These are phyloP conservation scores for Syncephalastrum contaminatum DNA, from an alignment of 371 early-diverging fungal genomes.

Conservation along the genomic window DNA sequence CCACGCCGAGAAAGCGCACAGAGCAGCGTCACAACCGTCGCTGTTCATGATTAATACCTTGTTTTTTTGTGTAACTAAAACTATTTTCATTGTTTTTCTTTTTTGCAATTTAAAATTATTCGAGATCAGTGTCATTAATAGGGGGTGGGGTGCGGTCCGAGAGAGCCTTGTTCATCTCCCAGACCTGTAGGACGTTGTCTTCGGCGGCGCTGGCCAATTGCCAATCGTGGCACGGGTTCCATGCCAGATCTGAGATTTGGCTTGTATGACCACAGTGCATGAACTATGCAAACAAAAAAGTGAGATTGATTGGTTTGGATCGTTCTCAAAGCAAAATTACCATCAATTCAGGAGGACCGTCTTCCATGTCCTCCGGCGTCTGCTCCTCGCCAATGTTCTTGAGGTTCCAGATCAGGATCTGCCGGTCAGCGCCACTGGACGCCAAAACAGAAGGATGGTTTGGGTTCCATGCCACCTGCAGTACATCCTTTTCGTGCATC, in stretches of 20 bases:
- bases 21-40: constrained; percentile 10
- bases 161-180: constrained; percentile 81
- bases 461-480: constrained; percentile 96
- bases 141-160: constrained; percentile 1
- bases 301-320: not conserved
- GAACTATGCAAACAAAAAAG: constrained; percentile 61
- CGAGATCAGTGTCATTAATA: not conserved
- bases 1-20: constrained; percentile 9
- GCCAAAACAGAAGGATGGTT: constrained; percentile 91
- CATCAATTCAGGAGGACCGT: constrained; percentile 98
- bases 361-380: constrained; percentile 94
- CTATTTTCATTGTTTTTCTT: constrained; percentile 4
- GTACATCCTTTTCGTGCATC: constrained; percentile 89
- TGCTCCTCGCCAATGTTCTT: constrained; percentile 93
- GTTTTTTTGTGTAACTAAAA: constrained; percentile 1
- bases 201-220: constrained; percentile 93
- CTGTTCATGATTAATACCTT: constrained; percentile 6
- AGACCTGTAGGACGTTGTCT: constrained; percentile 97
- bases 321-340: constrained; percentile 35
- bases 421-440: constrained; percentile 88
- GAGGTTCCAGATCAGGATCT: constrained; percentile 97
- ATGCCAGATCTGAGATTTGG: constrained; percentile 93
- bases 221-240: constrained; percentile 97
- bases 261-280: constrained; percentile 99
- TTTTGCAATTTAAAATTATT: not conserved